Evolutionary conservation across 1,284 basidiomycete genomes (phyloP), one percentile per base, ranked within the genome.

Genomic region (Pseudozyma flocculosa): DNA sequence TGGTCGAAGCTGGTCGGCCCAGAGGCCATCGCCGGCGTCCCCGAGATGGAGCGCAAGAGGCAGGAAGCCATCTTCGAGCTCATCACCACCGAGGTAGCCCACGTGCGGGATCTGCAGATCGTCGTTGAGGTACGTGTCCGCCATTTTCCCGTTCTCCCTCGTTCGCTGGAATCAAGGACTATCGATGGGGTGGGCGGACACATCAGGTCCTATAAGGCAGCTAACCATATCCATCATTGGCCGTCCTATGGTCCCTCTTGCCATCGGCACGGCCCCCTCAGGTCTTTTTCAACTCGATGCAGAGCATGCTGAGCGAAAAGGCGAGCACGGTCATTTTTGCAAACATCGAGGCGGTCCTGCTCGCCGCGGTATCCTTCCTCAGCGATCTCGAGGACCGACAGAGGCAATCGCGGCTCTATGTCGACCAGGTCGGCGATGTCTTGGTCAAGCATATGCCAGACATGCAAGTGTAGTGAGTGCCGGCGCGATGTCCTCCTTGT

Each of bases 61-160:
- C 95, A 99, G 76, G 95, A 99, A 79, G 90, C 92, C 26, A 97
- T 99, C 81, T 98, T 98, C 78, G 95, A 99, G 81, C 90, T 96
- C 62, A 95, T 97, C 50, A 95, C 95, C 77, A 98, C 95, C 17
- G 95, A 98, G 78, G 85, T 92, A 14, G 93, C 96, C 80, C 98
- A 97, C 80, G 93, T 98, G 38, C 85, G 90, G 47, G 94, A 96
- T 79, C 86, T 98, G 84, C 95, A 99, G 79, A 66, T 61, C 48
- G 50, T 66, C 37, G 63, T 66, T 29, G 59, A 66, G 47, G 41
- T 43, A 18, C 9, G 41, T 40, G 18, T 7, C n/a, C n/a, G n/a
- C n/a, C n/a, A n/a, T n/a, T n/a, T n/a, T n/a, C n/a, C n/a, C n/a
- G n/a, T 29, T 29, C 13, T 29, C 29, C 29, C 13, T 29, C 29